Evolutionary conservation across 1,284 basidiomycete species (phyloP), one percentile per base, ranked within the genome.

Genomic region (Jaminaea rosea): DNA sequence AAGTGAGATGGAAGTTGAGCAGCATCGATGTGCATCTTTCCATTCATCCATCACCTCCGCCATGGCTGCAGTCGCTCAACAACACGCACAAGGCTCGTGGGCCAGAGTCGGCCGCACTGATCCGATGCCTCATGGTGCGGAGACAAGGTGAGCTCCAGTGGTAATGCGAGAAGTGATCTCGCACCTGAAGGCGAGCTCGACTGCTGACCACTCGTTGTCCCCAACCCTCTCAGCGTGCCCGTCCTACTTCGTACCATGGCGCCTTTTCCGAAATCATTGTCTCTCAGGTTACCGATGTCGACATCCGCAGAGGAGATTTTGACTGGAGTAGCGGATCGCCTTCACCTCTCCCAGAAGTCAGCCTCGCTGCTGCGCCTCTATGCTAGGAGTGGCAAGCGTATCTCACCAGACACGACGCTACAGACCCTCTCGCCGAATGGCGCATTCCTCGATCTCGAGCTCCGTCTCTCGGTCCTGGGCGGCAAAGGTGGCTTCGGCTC

Each of bases 401-500:
- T 49, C n/a, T 15, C 42, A 3, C 13, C 6, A 10, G 21, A 10
- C 27, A 49, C 45, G 4, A 47, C 49, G 11, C 13, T 51, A n/a
- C n/a, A n/a, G n/a, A n/a, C n/a, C n/a, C n/a, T 13, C 17, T 13
- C 26, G n/a, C 21, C 1, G 39, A 23, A 9, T 2, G 19, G 5
- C 39, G 39, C 39, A 21, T 23, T 3, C 23, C 24, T 62, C 2
- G 44, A 56, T 2, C 55, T 72, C 23, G 60, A 68, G 23, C 26
- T 67, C 21, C 50, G 65, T 4, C 44, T 55, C 17, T 50, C 57
- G 15, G 17, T 51, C 59, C 84, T 80, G 9, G 93, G 93, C 55
- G 94, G 94, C 44, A 98, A 98, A 76, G 93, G 94, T 69, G 93
- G 93, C 47, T 98, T 99, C 72, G 93, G 94, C 7, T 87, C 86